phyloP scores from a whole-genome alignment of 108 stramenopile genomes.

The Fragilariopsis cylindrus region DNA sequence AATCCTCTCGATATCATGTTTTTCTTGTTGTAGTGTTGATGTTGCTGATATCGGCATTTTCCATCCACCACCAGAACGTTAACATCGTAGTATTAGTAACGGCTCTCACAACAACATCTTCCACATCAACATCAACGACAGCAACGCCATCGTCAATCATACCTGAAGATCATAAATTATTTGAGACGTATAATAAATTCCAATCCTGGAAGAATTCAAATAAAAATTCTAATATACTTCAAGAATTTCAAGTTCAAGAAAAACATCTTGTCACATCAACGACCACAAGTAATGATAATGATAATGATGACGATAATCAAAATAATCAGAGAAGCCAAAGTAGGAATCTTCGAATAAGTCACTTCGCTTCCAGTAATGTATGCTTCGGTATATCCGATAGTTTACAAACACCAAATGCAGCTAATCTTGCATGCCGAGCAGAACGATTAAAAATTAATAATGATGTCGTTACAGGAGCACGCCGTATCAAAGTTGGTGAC shows the following conservation, averaged over 20 bases:
- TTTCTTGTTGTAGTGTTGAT: no score
- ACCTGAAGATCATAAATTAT: neutral
- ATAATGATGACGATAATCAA: neutral
- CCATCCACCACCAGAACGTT: no score
- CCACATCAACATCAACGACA: no score
- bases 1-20: no score
- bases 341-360: neutral
- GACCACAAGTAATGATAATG: neutral
- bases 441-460: constrained; percentile 4
- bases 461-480: constrained; percentile 1
- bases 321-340: no score
- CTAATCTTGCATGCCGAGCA: constrained; percentile 15
- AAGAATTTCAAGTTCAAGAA: neutral
- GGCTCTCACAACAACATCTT: no score
- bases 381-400: neutral
- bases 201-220: neutral
- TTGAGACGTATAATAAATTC: neutral
- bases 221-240: neutral
- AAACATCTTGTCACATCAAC: neutral
- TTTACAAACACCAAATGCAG: constrained; percentile 15
- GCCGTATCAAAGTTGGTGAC: neutral
- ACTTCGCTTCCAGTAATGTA: neutral
- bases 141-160: no score
- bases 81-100: no score
- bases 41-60: no score